Evolutionary conservation across 2,329 filamentous ascomycete genomes (phyloP), one percentile per base, ranked within the genome.

Genomic region (Talaromyces amestolkiae): DNA sequence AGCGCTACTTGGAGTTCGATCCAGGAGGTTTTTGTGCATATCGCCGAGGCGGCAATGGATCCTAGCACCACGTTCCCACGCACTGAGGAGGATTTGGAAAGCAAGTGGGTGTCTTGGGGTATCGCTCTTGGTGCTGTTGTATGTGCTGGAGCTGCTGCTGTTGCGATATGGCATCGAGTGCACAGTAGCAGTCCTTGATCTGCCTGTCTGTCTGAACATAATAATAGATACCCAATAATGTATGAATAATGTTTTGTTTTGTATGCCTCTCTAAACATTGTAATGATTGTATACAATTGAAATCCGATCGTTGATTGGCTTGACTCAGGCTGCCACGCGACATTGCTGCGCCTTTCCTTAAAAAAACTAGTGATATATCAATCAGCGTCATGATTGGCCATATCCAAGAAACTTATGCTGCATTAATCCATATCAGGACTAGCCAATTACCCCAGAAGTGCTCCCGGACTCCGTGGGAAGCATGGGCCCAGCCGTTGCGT

Each of bases 1-100:
- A 97, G 92, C 73, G 93, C 95, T 35, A 95, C 90, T 7, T 99
- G 95, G 95, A 89, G 87, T 72, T 96, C 91, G 72, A 97, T 98
- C 70, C 91, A 90, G 69, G 95, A 99, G 78, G 85, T 98, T 41
- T 99, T 98, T 78, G 92, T 97, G 27, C 89, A 87, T 41, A 86
- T 98, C 64, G 95, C 95, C 7, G 95, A 98, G 78, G 91, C 92
- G 47, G 94, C 94, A 6, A 95, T 93, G 53, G 93, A 93, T 73
- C 95, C 95, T 0, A 93, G 89, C 71, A 91, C 88, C 0, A 94
- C 90, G 0, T 97, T 96, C 72, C 94, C 95, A 0, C 95, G 93
- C 78, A 91, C 86, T 63, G 92, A 97, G 69, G 93, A 97, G 72
- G 92, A 95, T 53, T 77, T 76, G 17, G 86, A 88, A 1, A 88